These are phyloP conservation scores for Cryphonectria naterciae DNA, from an alignment of 2,329 filamentous ascomycete genomes.

Conservation along the genomic window DNA sequence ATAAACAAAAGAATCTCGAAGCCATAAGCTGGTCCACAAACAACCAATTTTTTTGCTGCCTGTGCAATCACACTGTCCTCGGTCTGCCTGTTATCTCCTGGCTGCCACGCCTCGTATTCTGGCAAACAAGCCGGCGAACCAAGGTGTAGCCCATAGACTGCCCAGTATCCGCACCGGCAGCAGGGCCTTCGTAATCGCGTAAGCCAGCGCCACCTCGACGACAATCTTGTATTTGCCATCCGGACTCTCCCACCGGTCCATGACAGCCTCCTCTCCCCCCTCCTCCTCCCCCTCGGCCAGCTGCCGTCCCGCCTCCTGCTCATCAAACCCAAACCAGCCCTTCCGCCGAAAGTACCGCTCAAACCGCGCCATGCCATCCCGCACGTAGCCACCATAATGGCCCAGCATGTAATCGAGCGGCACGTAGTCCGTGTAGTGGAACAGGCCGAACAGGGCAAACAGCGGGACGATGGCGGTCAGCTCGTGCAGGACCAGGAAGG, in stretches of 20 bases:
- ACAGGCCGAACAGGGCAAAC: constrained; percentile 71
- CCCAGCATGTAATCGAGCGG: constrained; percentile 60
- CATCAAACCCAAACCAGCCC: constrained; percentile 74
- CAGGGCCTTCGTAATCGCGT: constrained; percentile 85
- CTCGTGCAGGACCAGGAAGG: constrained; percentile 91
- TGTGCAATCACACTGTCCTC: no score
- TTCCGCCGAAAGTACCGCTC: constrained; percentile 77
- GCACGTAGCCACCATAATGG: constrained; percentile 55
- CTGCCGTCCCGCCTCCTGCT: constrained; percentile 23
- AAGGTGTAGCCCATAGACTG: constrained; percentile 89
- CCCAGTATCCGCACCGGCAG: constrained; percentile 75
- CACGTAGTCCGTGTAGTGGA: constrained; percentile 79
- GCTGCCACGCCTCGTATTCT: constrained; percentile 35
- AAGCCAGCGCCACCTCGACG: constrained; percentile 81
- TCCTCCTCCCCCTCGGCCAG: constrained; percentile 38
- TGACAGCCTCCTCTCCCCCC: constrained; percentile 36
- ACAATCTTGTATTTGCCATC: constrained; percentile 60
- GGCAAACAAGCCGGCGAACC: constrained; percentile 76
- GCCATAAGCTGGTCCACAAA: background rate
- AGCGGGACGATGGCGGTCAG: constrained; percentile 84
- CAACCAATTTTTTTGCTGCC: no score
- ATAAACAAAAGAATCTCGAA: background rate
- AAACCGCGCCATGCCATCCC: constrained; percentile 72
- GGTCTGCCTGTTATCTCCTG: constrained; percentile 5
- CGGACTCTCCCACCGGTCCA: constrained; percentile 43